Conservation (phyloP, 352 stramenopile genomes). For the Phytophthora crassamura region DNA sequence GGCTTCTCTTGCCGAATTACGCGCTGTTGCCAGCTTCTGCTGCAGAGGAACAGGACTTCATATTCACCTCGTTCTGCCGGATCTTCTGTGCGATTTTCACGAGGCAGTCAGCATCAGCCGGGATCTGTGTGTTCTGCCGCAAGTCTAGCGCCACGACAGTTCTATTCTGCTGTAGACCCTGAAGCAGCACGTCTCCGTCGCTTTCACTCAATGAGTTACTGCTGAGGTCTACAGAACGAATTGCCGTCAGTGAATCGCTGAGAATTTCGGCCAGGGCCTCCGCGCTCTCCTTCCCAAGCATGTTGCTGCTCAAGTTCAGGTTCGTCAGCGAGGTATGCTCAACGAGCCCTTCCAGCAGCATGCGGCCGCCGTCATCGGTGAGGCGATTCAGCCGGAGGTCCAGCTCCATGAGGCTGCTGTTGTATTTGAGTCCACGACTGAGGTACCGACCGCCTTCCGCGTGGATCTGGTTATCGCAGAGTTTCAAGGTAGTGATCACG, state of each 20-base stretch:
- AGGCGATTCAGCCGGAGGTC: constrained; percentile 93
- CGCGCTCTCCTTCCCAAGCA: constrained; percentile 73
- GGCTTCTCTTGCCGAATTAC: background rate
- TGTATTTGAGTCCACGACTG: constrained; percentile 90
- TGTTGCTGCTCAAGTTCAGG: constrained; percentile 91
- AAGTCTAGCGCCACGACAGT: constrained; percentile 75
- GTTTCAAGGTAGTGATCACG: constrained; percentile 89
- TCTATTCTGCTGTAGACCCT: constrained; percentile 69
- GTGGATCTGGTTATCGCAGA: constrained; percentile 95
- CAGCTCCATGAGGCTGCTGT: constrained; percentile 89
- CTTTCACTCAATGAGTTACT: constrained; percentile 77
- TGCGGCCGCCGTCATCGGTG: constrained; percentile 89
- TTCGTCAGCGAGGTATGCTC: constrained; percentile 70
- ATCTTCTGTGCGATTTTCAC: constrained; percentile 77
- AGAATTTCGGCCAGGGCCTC: constrained; percentile 79
- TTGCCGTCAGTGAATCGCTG: constrained; percentile 56
- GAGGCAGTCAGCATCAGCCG: constrained; percentile 58
- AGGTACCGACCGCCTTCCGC: constrained; percentile 92
- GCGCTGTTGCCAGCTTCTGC: constrained; percentile 2
- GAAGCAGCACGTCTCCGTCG: constrained; percentile 63
- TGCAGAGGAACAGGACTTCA: constrained; percentile 37
- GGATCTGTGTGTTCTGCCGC: constrained; percentile 79
- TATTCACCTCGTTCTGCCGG: constrained; percentile 75
- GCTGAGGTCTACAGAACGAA: constrained; percentile 85
- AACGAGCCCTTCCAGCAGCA: constrained; percentile 88